Evolutionary conservation across 2,329 filamentous ascomycete species (phyloP).

Genomic region (Xenoacremonium recifei): DNA sequence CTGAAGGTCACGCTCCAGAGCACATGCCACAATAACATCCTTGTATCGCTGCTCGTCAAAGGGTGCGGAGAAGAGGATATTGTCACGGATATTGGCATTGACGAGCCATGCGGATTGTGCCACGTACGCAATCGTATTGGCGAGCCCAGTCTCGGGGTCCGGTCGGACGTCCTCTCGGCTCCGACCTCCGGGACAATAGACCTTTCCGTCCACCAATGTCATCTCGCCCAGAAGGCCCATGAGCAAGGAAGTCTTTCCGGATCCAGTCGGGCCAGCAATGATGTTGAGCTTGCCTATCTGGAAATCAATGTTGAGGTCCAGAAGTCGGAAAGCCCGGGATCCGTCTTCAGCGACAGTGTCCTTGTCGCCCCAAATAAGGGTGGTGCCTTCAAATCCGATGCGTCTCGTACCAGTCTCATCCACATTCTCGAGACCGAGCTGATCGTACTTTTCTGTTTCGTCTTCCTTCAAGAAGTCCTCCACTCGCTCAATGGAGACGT

Average conservation of each 20-base stretch:
- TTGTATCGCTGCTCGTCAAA: slow-evolving; percentile 81
- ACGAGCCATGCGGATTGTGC: slow-evolving; percentile 97
- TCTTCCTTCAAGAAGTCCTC: slow-evolving; percentile 92
- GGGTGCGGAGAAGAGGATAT: slow-evolving; percentile 85
- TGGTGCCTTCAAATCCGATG: slow-evolving; percentile 83
- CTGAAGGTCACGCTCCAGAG: slow-evolving; percentile 84
- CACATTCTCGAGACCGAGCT: slow-evolving; percentile 69
- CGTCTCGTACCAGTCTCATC: slow-evolving; percentile 68
- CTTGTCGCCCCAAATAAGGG: slow-evolving; percentile 83
- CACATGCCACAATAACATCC: slow-evolving; percentile 86
- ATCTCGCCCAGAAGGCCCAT: slow-evolving; percentile 98
- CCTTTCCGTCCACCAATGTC: slow-evolving; percentile 76
- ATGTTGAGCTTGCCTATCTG: slow-evolving; percentile 85
- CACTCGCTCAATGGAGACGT: slow-evolving; percentile 94
- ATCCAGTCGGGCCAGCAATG: slow-evolving; percentile 88
- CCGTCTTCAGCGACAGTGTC: slow-evolving; percentile 60
- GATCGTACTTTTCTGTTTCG: slow-evolving; percentile 92
- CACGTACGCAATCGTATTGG: slow-evolving; percentile 92
- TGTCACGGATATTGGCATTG: slow-evolving; percentile 92
- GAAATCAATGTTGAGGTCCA: slow-evolving; percentile 83
- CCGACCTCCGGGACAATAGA: slow-evolving; percentile 81
- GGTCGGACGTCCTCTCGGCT: slow-evolving; percentile 81
- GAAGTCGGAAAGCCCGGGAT: slow-evolving; percentile 75
- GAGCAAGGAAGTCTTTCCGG: slow-evolving; percentile 90
- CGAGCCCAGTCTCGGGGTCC: slow-evolving; percentile 81